Evolutionary conservation across 805 yeast genomes (phyloP).

Genomic region (Candida nonsorbophila): DNA sequence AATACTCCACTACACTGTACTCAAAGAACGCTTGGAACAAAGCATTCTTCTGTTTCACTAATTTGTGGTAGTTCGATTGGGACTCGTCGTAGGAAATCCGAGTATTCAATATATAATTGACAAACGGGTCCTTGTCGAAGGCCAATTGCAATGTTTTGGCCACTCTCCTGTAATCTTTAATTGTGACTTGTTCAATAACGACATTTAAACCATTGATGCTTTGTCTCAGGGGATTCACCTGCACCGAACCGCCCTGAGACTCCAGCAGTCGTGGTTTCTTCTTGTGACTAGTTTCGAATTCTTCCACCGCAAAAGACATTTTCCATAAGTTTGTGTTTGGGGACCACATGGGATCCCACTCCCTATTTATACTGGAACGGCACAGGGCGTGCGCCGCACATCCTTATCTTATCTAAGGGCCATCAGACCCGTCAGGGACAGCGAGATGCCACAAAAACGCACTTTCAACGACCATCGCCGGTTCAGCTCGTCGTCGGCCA

Average conservation of each 20-base stretch:
- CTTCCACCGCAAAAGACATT: conserved; percentile 20
- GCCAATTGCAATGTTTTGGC: conserved; percentile 50
- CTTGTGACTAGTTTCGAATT: conserved; percentile 23
- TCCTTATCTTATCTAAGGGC: too few relatives aligned
- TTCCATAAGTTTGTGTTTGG: conserved; percentile 7
- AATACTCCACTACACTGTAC: conserved; percentile 46
- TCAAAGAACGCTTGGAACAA: conserved; percentile 49
- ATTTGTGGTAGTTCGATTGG: conserved; percentile 25
- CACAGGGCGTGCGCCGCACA: too few relatives aligned
- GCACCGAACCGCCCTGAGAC: conserved; percentile 24
- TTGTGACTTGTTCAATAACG: conserved; percentile 13
- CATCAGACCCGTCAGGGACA: too few relatives aligned
- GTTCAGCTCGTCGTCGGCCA: too few relatives aligned
- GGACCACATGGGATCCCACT: too few relatives aligned
- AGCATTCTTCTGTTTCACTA: conserved; percentile 15
- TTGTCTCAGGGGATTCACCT: conserved; percentile 11
- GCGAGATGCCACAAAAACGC: too few relatives aligned
- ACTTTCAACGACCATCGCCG: too few relatives aligned
- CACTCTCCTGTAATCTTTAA: conserved; percentile 49
- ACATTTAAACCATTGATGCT: conserved; percentile 11
- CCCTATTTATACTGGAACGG: too few relatives aligned
- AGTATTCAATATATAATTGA: conserved; percentile 43
- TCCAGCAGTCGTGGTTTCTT: conserved; percentile 34
- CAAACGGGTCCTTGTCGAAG: conserved; percentile 51
- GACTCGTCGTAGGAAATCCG: conserved; percentile 21